A percentile compares a stretch with the other conserved stretches of the same genome.
Conservation (phyloP, 176 grass and related monocot species). For the Rhynchospora pubera region DNA sequence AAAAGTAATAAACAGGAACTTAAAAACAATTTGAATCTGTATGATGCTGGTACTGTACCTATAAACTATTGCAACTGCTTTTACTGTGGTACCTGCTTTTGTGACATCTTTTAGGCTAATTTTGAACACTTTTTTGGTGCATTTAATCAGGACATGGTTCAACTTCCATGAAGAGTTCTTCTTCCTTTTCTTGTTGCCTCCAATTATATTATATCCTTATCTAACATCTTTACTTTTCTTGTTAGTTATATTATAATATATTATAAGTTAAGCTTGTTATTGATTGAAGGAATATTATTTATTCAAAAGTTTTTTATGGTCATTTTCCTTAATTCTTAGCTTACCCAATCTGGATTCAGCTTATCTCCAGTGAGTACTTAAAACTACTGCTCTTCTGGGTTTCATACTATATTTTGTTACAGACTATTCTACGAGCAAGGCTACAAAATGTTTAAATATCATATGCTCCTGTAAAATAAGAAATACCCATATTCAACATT, state of each 20-base stretch:
- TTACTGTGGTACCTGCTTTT: not conserved
- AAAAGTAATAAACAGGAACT: not conserved
- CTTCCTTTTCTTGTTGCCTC: constrained; percentile 96
- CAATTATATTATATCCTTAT: constrained; percentile 99
- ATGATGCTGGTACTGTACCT: not conserved
- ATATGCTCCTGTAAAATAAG: constrained; percentile 2
- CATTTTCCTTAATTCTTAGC: constrained; percentile 58
- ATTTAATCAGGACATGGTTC: constrained; percentile 81
- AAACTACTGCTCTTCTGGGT: not conserved
- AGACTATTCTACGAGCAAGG: not conserved
- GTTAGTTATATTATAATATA: constrained; percentile 11
- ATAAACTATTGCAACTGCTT: not conserved
- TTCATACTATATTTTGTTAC: not conserved
- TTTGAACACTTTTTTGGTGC: constrained; percentile 18
- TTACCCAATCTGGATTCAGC: constrained; percentile 99
- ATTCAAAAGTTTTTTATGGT: constrained; percentile 1
- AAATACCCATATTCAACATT: not conserved
- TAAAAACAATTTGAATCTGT: not conserved
- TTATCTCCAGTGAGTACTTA: constrained; percentile 78
- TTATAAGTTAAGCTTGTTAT: constrained; percentile 11
- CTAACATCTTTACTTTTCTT: not conserved
- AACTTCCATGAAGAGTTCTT: constrained; percentile 99
- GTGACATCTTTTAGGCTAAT: not conserved
- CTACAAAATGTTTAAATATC: constrained; percentile 22
- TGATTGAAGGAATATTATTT: constrained; percentile 2